phyloP scores from a whole-genome alignment of 2,329 filamentous ascomycete genomes.

The Emmonsiellopsis sp. region DNA sequence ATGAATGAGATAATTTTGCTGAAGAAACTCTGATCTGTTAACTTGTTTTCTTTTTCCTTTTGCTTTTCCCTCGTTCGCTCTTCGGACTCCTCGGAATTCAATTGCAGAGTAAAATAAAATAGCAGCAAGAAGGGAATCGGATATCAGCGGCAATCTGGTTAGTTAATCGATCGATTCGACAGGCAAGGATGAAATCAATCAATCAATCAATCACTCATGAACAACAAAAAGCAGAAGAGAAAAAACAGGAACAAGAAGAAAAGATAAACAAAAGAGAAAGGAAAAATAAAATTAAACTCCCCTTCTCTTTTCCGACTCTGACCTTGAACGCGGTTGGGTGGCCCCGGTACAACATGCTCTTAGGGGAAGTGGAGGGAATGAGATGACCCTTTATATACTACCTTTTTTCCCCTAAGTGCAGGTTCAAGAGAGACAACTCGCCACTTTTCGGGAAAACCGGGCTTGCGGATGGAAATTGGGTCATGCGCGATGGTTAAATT shows the following conservation, averaged over 20 bases:
- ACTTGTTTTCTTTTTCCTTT: too few species aligned
- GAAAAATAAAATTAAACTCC: neutral
- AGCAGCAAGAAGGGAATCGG: too few species aligned
- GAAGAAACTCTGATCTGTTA: too few species aligned
- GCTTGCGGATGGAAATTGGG: neutral
- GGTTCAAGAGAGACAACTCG: conserved; percentile 33
- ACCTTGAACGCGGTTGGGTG: neutral
- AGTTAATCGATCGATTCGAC: too few species aligned
- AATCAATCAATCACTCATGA: neutral
- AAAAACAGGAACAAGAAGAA: neutral
- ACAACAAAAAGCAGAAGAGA: neutral
- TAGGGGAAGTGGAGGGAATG: conserved; percentile 27
- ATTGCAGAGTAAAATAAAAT: too few species aligned
- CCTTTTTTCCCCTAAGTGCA: conserved; percentile 40
- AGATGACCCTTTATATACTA: conserved; percentile 13
- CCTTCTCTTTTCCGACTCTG: neutral
- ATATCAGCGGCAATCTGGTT: too few species aligned
- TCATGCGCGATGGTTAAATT: too few species aligned
- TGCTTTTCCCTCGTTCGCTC: too few species aligned
- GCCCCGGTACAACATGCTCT: conserved; percentile 39
- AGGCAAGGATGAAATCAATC: too few species aligned
- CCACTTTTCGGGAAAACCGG: conserved; percentile 2
- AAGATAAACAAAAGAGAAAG: neutral
- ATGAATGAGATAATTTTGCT: too few species aligned
- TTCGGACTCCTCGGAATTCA: too few species aligned